phyloP scores from a whole-genome alignment of 1,284 basidiomycete species.

The Cryptococcus depauperatus region DNA sequence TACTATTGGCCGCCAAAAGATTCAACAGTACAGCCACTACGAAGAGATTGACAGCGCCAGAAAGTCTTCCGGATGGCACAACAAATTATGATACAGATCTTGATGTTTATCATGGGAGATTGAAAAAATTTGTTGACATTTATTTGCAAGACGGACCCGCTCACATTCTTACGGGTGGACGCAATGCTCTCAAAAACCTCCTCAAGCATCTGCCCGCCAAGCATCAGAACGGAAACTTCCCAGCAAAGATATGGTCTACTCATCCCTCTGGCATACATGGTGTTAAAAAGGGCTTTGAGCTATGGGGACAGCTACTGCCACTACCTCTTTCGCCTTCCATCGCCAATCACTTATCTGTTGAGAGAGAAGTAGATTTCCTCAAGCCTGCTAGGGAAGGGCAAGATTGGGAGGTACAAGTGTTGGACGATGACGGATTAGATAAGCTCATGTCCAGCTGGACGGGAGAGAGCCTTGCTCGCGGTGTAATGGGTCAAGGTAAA shows the following conservation, averaged over 20 bases:
- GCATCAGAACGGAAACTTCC: slow-evolving; percentile 1
- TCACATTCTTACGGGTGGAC: slow-evolving; percentile 4
- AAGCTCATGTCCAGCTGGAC: slow-evolving; percentile 23
- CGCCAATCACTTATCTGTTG: background rate
- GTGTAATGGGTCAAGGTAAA: slow-evolving; percentile 7
- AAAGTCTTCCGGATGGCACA: slow-evolving; percentile 8
- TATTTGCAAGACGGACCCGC: slow-evolving; percentile 4
- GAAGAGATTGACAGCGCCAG: slow-evolving; percentile 7
- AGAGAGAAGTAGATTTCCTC: slow-evolving; percentile 6
- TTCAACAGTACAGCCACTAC: slow-evolving; percentile 5
- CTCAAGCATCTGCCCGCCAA: slow-evolving; percentile 3
- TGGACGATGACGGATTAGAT: slow-evolving; percentile 22
- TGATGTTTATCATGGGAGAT: slow-evolving; percentile 2
- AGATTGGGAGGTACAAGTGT: slow-evolving; percentile 19
- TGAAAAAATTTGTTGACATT: slow-evolving; percentile 7
- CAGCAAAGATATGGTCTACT: slow-evolving; percentile 13
- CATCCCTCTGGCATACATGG: slow-evolving; percentile 8
- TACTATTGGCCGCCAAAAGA: background rate
- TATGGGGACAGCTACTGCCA: slow-evolving; percentile 25
- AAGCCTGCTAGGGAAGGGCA: slow-evolving; percentile 10
- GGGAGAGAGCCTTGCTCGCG: slow-evolving; percentile 14
- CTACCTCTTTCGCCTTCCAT: slow-evolving; percentile 7
- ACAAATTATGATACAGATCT: slow-evolving; percentile 6
- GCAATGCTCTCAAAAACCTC: slow-evolving; percentile 8
- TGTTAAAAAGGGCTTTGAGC: slow-evolving; percentile 15